Conservation (phyloP, 1,139 yeast genomes). For the Candida glucosophila region DNA sequence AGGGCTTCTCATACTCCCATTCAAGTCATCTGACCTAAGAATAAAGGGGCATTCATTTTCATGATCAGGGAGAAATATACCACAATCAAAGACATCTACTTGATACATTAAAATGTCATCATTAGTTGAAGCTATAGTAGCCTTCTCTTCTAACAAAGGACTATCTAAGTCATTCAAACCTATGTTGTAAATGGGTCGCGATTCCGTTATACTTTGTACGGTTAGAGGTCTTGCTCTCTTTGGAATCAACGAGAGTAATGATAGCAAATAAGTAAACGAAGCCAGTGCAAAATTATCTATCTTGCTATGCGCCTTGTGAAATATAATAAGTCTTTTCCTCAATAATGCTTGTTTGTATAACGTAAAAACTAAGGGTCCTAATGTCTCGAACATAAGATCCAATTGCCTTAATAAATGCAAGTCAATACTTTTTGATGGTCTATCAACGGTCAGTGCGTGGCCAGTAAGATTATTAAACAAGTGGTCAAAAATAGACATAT, state of each 20-base stretch:
- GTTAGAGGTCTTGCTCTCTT: slow-evolving; percentile 15
- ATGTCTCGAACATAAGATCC: slow-evolving; percentile 35
- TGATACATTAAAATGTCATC: slow-evolving; percentile 62
- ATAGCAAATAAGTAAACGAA: slow-evolving; percentile 27
- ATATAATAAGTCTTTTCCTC: slow-evolving; percentile 52
- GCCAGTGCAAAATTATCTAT: slow-evolving; percentile 14
- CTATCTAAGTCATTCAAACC: slow-evolving; percentile 49
- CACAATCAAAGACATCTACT: slow-evolving; percentile 45
- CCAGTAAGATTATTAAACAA: slow-evolving; percentile 8
- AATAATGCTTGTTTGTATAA: slow-evolving; percentile 63
- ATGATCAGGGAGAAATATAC: slow-evolving; percentile 22
- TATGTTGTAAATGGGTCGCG: slow-evolving; percentile 54
- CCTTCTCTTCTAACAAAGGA: slow-evolving; percentile 13
- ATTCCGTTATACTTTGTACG: slow-evolving; percentile 10
- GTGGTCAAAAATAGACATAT: slow-evolving; percentile 13
- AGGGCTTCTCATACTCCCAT: too few species aligned
- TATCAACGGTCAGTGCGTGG: slow-evolving; percentile 16
- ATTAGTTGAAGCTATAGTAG: slow-evolving; percentile 59
- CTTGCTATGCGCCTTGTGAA: slow-evolving; percentile 33
- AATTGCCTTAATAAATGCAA: slow-evolving; percentile 49
- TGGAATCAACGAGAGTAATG: slow-evolving; percentile 32
- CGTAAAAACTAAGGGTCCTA: slow-evolving; percentile 70
- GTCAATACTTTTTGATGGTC: too few species aligned
- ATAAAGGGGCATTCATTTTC: slow-evolving; percentile 9
- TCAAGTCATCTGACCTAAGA: too few species aligned